phyloP scores from a whole-genome alignment of 345 rosid species.

The Cardamine chenopodiifolia region DNA sequence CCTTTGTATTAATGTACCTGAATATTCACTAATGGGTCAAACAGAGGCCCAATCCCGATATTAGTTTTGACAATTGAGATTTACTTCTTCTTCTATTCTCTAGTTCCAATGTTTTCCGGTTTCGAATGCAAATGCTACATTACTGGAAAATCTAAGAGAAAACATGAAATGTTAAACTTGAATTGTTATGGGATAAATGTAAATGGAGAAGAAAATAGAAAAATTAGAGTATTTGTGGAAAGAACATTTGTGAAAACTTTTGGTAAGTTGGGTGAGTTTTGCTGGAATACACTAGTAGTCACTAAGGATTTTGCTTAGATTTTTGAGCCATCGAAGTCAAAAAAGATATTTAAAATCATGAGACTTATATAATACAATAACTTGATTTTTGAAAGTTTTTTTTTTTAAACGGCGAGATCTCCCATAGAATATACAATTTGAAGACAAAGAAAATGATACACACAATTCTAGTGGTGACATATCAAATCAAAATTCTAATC shows the following conservation, averaged over 20 bases:
- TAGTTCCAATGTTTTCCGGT: not conserved
- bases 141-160: not conserved
- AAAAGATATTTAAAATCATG: slow-evolving; percentile 5
- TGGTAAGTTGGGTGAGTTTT: slow-evolving; percentile 21
- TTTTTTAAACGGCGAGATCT: not conserved
- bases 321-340: slow-evolving; percentile 26
- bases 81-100: not conserved
- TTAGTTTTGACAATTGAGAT: not conserved
- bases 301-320: slow-evolving; percentile 32
- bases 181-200: not conserved
- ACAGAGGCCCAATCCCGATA: not conserved
- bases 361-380: not conserved
- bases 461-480: not conserved
- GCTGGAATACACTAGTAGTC: slow-evolving; percentile 31
- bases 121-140: slow-evolving; percentile 1
- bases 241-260: slow-evolving; percentile 12
- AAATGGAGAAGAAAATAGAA: not conserved
- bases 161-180: not conserved
- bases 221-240: not conserved
- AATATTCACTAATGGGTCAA: not conserved
- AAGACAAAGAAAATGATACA: not conserved
- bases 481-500: slow-evolving; percentile 15
- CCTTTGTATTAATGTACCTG: not conserved
- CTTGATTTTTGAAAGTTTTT: not conserved
- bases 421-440: not conserved